Conservation (phyloP, 176 grass and related monocot species). For the Eremochloa ophiuroides region DNA sequence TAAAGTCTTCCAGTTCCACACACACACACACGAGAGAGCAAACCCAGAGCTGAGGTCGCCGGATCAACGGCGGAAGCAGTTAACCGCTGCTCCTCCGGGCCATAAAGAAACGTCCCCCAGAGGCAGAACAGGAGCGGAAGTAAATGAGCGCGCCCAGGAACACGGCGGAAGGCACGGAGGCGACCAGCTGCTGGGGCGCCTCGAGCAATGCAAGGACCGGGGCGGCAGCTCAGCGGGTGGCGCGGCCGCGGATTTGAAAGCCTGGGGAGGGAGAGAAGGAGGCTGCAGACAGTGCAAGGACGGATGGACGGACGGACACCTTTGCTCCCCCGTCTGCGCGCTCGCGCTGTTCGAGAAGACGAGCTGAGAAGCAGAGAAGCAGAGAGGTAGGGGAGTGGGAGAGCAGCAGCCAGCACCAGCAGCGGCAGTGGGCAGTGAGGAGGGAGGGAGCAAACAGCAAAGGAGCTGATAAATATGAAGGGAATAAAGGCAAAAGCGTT, state of each 20-base stretch:
- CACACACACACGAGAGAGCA: not conserved
- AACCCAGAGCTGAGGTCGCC: conserved; percentile 3
- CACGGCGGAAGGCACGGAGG: conserved; percentile 27
- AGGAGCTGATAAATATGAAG: conserved; percentile 37
- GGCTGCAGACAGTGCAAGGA: conserved; percentile 23
- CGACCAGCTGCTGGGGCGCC: conserved; percentile 26
- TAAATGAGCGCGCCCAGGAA: not conserved
- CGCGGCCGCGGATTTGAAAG: conserved; percentile 20
- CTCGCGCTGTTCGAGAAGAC: conserved; percentile 21
- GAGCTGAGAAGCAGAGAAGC: not conserved
- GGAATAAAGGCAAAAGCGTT: conserved; percentile 58
- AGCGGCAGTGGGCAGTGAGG: not conserved
- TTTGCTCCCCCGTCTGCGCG: conserved; percentile 5
- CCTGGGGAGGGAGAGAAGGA: conserved; percentile 17
- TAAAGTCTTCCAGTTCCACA: not conserved
- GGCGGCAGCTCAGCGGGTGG: not conserved
- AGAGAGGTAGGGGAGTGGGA: not conserved
- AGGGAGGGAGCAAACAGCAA: not conserved
- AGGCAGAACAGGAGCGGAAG: not conserved
- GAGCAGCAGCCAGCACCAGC: not conserved
- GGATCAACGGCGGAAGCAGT: conserved; percentile 39
- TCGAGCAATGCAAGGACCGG: conserved; percentile 34
- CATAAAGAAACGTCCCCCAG: not conserved
- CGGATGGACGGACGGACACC: not conserved
- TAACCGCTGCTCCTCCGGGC: conserved; percentile 23